phyloP scores from a whole-genome alignment of 495 filamentous ascomycete species.

The Penicillium subrubescens region DNA sequence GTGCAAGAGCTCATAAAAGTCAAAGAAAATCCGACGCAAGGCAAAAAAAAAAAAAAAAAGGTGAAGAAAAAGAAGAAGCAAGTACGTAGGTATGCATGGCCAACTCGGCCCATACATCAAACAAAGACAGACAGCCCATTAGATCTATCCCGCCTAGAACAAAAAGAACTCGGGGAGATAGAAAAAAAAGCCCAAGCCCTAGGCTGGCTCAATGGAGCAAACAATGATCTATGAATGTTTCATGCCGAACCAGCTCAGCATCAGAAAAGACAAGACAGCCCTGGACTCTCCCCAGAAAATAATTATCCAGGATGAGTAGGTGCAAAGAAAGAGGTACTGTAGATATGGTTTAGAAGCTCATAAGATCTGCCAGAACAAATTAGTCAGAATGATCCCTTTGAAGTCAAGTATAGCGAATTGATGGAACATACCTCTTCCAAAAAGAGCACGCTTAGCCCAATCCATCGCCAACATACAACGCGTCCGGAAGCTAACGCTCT shows the following conservation, averaged over 20 bases:
- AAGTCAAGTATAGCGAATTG: not conserved
- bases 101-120: not conserved
- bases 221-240: constrained; percentile 6
- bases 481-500: constrained; percentile 93
- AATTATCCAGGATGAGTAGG: not conserved
- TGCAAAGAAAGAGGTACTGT: not conserved
- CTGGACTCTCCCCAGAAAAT: not conserved
- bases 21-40: not conserved
- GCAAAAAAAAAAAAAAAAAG: not conserved
- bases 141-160: not conserved
- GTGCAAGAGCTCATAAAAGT: not conserved
- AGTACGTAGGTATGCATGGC: not conserved
- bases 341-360: constrained; percentile 57
- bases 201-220: constrained; percentile 3
- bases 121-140: not conserved
- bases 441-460: constrained; percentile 92
- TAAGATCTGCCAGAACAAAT: constrained; percentile 52
- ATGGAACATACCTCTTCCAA: constrained; percentile 81
- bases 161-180: not conserved
- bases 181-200: not conserved
- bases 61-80: not conserved
- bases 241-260: constrained; percentile 4
- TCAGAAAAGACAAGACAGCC: not conserved
- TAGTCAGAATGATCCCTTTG: not conserved
- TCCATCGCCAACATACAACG: constrained; percentile 94